phyloP scores from a whole-genome alignment of 169 alveolate genomes.

The Perkinsus marinus region DNA sequence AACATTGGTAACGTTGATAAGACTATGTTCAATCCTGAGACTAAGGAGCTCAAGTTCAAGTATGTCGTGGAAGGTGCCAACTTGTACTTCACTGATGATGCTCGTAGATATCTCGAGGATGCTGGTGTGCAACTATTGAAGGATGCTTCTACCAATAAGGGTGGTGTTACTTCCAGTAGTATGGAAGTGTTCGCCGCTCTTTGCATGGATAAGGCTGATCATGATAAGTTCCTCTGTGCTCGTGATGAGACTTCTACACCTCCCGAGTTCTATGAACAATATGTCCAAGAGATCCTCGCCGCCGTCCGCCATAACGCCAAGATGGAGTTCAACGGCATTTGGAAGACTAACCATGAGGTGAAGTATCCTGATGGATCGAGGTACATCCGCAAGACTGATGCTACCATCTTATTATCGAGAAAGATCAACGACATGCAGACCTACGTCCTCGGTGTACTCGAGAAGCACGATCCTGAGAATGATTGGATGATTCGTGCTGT shows the following conservation, averaged over 20 bases:
- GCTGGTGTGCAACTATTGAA: constrained; percentile 52
- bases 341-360: constrained; percentile 9
- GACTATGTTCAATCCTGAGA: constrained; percentile 28
- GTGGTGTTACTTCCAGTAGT: constrained; percentile 68
- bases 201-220: constrained; percentile 21
- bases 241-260: not conserved
- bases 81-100: constrained; percentile 63
- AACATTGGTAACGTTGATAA: constrained; percentile 42
- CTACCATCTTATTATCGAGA: too few species aligned
- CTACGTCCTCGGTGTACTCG: too few species aligned
- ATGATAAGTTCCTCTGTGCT: not conserved
- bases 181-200: constrained; percentile 63
- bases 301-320: constrained; percentile 11
- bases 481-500: too few species aligned
- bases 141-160: constrained; percentile 64
- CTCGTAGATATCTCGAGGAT: constrained; percentile 47
- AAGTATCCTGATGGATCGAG: too few species aligned
- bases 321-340: constrained; percentile 11
- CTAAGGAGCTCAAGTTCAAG: constrained; percentile 24
- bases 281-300: constrained; percentile 3
- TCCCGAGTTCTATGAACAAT: not conserved
- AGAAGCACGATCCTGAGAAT: too few species aligned
- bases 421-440: too few species aligned
- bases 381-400: too few species aligned
- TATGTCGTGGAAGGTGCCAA: constrained; percentile 70